Evolutionary conservation across 169 alveolate species (phyloP).

Genomic region (Plasmodium berghei): DNA sequence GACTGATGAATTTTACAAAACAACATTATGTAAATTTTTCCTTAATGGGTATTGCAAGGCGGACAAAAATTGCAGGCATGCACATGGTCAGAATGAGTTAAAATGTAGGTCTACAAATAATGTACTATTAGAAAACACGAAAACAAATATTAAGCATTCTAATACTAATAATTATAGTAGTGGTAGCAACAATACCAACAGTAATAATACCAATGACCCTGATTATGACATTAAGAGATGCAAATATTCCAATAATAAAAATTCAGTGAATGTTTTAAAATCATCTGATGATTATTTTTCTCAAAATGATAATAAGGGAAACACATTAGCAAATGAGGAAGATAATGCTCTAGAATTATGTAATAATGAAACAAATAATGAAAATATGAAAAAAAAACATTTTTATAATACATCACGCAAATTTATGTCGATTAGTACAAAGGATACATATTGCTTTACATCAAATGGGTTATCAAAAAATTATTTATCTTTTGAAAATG

Average conservation of each 20-base stretch:
- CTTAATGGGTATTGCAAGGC: constrained; percentile 77
- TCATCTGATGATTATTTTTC: constrained; percentile 32
- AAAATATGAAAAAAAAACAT: constrained; percentile 22
- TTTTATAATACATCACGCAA: constrained; percentile 46
- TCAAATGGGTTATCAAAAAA: constrained; percentile 35
- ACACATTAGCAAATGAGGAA: constrained; percentile 9
- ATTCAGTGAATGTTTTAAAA: constrained; percentile 11
- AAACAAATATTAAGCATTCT: not conserved
- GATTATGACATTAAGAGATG: constrained; percentile 12
- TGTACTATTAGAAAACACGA: constrained; percentile 2
- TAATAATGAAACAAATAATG: constrained; percentile 27
- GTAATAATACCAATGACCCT: not conserved
- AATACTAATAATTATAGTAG: not conserved
- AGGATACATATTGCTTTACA: constrained; percentile 45
- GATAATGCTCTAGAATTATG: constrained; percentile 14
- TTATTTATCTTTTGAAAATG: constrained; percentile 35
- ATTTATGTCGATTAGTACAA: constrained; percentile 73
- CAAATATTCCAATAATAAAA: constrained; percentile 11
- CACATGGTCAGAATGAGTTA: constrained; percentile 75
- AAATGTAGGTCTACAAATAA: constrained; percentile 33
- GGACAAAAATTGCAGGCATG: constrained; percentile 73
- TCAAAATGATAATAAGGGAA: constrained; percentile 22
- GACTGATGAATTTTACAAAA: constrained; percentile 76
- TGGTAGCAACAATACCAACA: not conserved
- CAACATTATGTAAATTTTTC: constrained; percentile 71